phyloP scores from a whole-genome alignment of 768 basidiomycete genomes.

The Auriscalpium vulgare region DNA sequence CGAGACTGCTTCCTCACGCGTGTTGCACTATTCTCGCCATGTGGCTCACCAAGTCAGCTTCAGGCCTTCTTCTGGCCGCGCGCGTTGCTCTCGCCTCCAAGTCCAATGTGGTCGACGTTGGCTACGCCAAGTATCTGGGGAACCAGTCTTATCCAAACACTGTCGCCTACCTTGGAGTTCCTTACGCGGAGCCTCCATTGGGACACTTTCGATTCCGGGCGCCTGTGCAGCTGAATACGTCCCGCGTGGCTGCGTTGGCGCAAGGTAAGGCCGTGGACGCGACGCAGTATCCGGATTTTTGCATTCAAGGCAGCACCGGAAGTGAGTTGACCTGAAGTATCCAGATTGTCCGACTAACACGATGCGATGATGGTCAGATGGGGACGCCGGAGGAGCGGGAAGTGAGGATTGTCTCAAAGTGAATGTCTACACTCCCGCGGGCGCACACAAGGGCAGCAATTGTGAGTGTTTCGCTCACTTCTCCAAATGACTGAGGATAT shows the following conservation, averaged over 20 bases:
- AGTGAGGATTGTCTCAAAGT: conserved; percentile 61
- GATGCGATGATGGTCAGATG: conserved; percentile 24
- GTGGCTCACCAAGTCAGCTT: no score
- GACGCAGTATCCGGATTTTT: conserved; percentile 46
- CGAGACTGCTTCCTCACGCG: no score
- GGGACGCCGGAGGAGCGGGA: conserved; percentile 55
- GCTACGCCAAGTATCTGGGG: conserved; percentile 52
- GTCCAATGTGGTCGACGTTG: conserved; percentile 37
- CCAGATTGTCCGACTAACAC: background rate
- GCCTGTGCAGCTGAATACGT: conserved; percentile 43
- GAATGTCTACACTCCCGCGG: conserved; percentile 53
- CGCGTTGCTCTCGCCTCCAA: background rate
- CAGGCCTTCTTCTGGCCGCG: no score
- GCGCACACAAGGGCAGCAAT: conserved; percentile 37
- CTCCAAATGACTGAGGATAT: background rate
- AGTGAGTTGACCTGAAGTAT: conserved; percentile 21
- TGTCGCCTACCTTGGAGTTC: conserved; percentile 43
- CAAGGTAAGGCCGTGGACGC: conserved; percentile 40
- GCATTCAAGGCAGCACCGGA: conserved; percentile 50
- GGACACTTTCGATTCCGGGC: conserved; percentile 31
- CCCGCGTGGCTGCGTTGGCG: conserved; percentile 29
- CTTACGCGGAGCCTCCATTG: conserved; percentile 30
- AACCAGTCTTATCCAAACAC: conserved; percentile 43
- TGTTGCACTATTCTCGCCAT: no score
- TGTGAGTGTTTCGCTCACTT: conserved; percentile 25